Percentiles rank a stretch among this genome's conserved stretches.
phyloP scores from a whole-genome alignment of 78 protist species.

The Blattamonas nauphoetae region DNA sequence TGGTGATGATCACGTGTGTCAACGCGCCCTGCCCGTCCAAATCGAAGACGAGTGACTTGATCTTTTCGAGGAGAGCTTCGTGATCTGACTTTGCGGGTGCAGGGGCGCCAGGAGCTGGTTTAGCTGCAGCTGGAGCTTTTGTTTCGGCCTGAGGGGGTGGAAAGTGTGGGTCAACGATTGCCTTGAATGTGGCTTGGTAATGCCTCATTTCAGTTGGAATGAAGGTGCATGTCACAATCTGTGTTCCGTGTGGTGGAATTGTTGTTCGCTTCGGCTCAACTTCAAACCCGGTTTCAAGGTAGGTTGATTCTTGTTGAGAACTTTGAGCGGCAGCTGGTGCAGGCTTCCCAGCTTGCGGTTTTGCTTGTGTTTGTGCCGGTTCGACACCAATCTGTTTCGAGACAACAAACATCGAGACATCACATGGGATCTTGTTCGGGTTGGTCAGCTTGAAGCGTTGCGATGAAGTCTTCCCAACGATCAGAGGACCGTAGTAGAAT shows the following conservation, averaged over 20 bases:
- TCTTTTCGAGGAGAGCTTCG: conserved; percentile 23
- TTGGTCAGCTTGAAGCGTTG: conserved; percentile 49
- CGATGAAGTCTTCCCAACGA: not conserved
- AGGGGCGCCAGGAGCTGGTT: not conserved
- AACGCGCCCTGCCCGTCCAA: conserved; percentile 60
- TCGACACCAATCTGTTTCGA: not conserved
- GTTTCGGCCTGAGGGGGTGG: not conserved
- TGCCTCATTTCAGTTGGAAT: conserved; percentile 29
- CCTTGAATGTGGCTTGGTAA: conserved; percentile 43
- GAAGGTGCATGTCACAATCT: conserved; percentile 46
- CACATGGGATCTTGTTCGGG: conserved; percentile 49
- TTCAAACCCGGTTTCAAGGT: conserved; percentile 12
- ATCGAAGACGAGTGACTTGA: conserved; percentile 32
- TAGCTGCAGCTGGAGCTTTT: not conserved
- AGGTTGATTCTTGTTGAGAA: not conserved
- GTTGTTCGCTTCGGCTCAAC: conserved; percentile 16
- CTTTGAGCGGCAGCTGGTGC: not conserved
- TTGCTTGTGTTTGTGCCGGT: not conserved
- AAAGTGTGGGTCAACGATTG: conserved; percentile 31
- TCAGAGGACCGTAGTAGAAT: conserved; percentile 43
- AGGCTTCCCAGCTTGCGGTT: not conserved
- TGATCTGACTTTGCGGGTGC: not conserved
- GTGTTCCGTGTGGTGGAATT: conserved; percentile 56
- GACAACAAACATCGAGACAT: conserved; percentile 5
- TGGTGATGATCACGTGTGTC: conserved; percentile 37